These are phyloP conservation scores for Combretum micranthum DNA, from an alignment of 345 rosid genomes.

Conservation along the genomic window DNA sequence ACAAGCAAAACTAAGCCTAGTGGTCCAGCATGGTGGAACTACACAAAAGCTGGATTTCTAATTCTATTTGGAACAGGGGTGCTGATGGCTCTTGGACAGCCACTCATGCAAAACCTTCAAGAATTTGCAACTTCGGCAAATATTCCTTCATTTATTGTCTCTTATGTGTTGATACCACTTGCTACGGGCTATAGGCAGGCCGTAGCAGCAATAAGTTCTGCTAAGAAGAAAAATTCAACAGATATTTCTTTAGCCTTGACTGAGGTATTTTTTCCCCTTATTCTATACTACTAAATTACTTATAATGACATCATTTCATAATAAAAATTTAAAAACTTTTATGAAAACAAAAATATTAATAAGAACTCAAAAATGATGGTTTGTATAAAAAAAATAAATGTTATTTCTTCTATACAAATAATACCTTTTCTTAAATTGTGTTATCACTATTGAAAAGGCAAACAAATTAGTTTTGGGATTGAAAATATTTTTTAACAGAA, in stretches of 20 bases:
- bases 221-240: constrained; percentile 19
- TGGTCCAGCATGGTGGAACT: constrained; percentile 26
- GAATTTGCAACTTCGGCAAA: constrained; percentile 19
- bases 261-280: constrained; percentile 21
- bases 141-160: constrained; percentile 29
- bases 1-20: neutral
- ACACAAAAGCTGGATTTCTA: constrained; percentile 19
- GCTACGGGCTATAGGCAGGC: constrained; percentile 26
- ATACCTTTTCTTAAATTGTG: too few relatives aligned
- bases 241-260: constrained; percentile 34
- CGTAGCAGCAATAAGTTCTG: constrained; percentile 15
- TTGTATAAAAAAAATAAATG: too few relatives aligned
- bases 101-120: constrained; percentile 21
- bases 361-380: too few relatives aligned
- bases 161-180: constrained; percentile 37
- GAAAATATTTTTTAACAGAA: too few relatives aligned
- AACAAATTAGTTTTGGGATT: too few relatives aligned
- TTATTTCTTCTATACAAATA: too few relatives aligned
- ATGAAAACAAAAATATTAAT: too few relatives aligned
- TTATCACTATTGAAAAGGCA: too few relatives aligned
- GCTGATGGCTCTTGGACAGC: constrained; percentile 19
- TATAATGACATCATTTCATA: too few relatives aligned
- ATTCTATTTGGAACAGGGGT: constrained; percentile 29
- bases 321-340: too few relatives aligned
- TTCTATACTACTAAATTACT: too few relatives aligned